Evolutionary conservation across 768 basidiomycete species (phyloP).

Genomic region (Russula sp.): DNA sequence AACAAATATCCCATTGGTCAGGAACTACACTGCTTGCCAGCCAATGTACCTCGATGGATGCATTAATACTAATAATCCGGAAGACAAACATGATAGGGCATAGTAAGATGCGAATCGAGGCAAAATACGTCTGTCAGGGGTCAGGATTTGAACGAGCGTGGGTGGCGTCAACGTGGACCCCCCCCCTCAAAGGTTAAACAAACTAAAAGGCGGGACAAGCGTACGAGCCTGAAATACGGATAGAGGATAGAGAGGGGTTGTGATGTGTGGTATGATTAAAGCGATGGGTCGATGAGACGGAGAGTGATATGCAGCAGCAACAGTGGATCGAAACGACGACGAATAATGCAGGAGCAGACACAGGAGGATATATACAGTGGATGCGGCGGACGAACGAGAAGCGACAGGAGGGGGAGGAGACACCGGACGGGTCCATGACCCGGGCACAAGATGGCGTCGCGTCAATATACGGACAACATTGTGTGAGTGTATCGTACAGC

Average conservation of each 20-base stretch:
- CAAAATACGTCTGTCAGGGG: slow-evolving; percentile 9
- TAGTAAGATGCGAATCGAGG: slow-evolving; percentile 17
- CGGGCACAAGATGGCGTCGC: slow-evolving; percentile 1
- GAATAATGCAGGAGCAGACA: slow-evolving; percentile 16
- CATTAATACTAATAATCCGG: slow-evolving; percentile 2
- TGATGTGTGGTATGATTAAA: slow-evolving; percentile 19
- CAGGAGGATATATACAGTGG: slow-evolving; percentile 17
- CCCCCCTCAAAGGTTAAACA: slow-evolving; percentile 14
- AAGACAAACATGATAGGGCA: slow-evolving; percentile 10
- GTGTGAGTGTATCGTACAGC: slow-evolving; percentile 16
- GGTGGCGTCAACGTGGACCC: slow-evolving; percentile 11
- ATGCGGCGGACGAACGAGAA: slow-evolving; percentile 1
- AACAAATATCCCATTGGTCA: not conserved
- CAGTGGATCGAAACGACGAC: slow-evolving; percentile 21
- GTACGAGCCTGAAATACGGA: slow-evolving; percentile 17
- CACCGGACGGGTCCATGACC: not conserved
- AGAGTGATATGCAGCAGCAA: slow-evolving; percentile 25
- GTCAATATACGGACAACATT: slow-evolving; percentile 11
- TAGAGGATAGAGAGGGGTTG: slow-evolving; percentile 9
- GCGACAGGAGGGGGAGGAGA: not conserved
- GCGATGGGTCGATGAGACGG: slow-evolving; percentile 20
- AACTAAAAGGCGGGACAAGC: slow-evolving; percentile 15
- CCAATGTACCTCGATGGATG: slow-evolving; percentile 1
- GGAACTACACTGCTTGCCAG: too few species aligned
- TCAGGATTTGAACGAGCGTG: slow-evolving; percentile 18